These are phyloP conservation scores for Waltergamsia citrina DNA, from an alignment of 2,329 filamentous ascomycete species.

Conservation along the genomic window DNA sequence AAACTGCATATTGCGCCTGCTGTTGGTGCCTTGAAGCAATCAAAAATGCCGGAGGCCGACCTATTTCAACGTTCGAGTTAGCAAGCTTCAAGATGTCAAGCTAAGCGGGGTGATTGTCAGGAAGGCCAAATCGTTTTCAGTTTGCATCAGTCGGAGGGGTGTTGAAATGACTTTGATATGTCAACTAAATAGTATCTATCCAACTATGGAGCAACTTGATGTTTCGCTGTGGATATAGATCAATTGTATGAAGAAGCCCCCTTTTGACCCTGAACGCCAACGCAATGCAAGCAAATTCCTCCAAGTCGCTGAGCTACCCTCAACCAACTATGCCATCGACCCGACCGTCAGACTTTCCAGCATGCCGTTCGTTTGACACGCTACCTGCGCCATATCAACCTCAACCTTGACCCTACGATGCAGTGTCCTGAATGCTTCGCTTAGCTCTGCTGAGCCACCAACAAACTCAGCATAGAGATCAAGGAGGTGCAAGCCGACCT, in stretches of 20 bases:
- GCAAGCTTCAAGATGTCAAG: no score
- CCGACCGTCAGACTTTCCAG: constrained; percentile 55
- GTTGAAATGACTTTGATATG: no score
- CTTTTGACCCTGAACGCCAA: constrained; percentile 6
- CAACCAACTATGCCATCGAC: constrained; percentile 12
- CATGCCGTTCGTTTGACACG: constrained; percentile 79
- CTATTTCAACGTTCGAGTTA: no score
- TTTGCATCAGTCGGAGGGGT: no score
- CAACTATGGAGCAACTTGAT: no score
- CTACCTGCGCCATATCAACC: constrained; percentile 75
- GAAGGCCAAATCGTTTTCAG: no score
- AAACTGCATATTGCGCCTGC: no score
- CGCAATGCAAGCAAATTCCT: constrained; percentile 8
- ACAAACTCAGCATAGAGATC: constrained; percentile 82
- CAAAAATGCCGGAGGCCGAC: no score
- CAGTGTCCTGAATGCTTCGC: constrained; percentile 58
- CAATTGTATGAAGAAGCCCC: background rate
- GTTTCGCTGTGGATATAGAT: background rate
- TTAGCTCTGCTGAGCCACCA: constrained; percentile 63
- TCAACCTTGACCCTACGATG: constrained; percentile 64
- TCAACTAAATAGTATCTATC: no score
- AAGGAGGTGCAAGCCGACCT: constrained; percentile 71
- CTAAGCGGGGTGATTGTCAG: no score
- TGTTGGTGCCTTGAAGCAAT: no score
- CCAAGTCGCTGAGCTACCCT: background rate